Conservation (phyloP, 1,284 basidiomycete species). For the Cronartium quercuum region DNA sequence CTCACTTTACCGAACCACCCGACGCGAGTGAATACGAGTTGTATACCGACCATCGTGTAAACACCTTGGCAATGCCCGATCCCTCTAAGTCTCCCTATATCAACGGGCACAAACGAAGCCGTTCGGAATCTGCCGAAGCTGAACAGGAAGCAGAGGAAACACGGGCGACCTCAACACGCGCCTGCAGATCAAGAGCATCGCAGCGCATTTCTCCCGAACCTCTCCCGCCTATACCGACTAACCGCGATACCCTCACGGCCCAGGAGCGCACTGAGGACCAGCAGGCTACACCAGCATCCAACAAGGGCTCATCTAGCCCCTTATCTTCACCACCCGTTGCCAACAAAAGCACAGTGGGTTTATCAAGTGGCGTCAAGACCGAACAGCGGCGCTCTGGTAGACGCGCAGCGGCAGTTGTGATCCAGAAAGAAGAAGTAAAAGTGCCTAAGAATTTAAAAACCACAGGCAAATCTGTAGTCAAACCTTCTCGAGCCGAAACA, state of each 20-base stretch:
- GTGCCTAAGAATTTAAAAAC: neutral
- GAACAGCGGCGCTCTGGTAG: neutral
- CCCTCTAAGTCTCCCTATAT: neutral
- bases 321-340: neutral
- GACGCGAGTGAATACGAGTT: constrained; percentile 1
- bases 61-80: constrained; percentile 3
- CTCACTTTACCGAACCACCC: neutral
- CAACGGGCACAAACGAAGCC: neutral
- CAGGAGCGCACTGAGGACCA: neutral
- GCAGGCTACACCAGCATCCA: neutral
- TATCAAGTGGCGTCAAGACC: neutral
- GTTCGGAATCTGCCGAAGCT: neutral
- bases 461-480: neutral
- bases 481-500: neutral
- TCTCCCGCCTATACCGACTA: neutral
- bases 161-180: neutral
- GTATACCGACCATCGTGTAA: constrained; percentile 27
- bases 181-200: neutral
- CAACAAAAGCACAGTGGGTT: neutral
- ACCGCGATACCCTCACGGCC: neutral
- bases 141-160: neutral
- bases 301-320: neutral
- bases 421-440: neutral
- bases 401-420: neutral
- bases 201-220: neutral